Conservation (phyloP, 1,284 basidiomycete species). For the Moniliella sp. region DNA sequence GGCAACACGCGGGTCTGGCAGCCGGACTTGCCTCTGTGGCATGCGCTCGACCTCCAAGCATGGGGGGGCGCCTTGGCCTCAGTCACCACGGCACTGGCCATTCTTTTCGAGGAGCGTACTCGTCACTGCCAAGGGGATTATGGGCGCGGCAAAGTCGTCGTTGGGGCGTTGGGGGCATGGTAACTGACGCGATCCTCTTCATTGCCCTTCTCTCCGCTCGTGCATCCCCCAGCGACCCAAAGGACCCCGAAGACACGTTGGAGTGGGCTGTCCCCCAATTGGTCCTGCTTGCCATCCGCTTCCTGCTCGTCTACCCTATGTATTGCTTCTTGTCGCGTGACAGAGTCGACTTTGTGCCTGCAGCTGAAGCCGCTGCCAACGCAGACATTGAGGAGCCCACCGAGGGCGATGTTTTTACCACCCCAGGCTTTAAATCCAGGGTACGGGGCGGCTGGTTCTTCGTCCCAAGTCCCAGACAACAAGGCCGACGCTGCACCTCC, state of each 20-base stretch:
- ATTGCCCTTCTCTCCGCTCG: conserved; percentile 9
- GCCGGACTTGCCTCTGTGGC: conserved; percentile 13
- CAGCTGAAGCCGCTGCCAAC: conserved; percentile 5
- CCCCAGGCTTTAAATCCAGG: neutral
- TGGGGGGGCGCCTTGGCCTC: conserved; percentile 19
- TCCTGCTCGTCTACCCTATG: conserved; percentile 15
- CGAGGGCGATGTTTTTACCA: neutral
- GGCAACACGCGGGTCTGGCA: conserved; percentile 9
- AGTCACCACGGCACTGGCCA: conserved; percentile 13
- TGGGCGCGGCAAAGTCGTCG: conserved; percentile 15
- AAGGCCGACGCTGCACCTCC: neutral
- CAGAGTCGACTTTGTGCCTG: conserved; percentile 12
- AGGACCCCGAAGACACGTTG: no score
- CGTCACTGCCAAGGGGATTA: conserved; percentile 12
- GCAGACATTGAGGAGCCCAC: neutral
- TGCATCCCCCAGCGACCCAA: conserved; percentile 4
- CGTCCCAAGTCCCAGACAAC: neutral
- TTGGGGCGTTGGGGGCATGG: conserved; percentile 5
- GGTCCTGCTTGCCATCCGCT: conserved; percentile 10
- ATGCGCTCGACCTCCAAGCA: conserved; percentile 14
- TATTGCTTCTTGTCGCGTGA: conserved; percentile 13
- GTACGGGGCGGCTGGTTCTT: neutral
- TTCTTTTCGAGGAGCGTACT: conserved; percentile 13
- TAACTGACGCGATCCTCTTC: conserved; percentile 9
- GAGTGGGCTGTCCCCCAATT: conserved; percentile 18